Base-by-base conservation (phyloP, 371 early-diverging fungal species). In the Funneliformis caledonium region DNA sequence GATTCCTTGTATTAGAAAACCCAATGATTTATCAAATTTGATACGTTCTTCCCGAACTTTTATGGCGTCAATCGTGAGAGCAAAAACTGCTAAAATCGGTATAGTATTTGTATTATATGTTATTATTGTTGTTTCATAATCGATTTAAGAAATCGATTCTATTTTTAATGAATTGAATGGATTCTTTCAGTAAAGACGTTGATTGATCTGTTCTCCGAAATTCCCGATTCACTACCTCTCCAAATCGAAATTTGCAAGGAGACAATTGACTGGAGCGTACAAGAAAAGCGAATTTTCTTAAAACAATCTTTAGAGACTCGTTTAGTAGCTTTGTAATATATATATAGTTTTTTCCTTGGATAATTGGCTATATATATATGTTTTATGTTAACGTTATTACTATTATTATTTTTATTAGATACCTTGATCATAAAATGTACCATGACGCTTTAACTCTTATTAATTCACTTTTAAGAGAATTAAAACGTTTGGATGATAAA, bases 401-500 rank as follows among this genome's bases (percentile, higher is more conserved):
- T 68, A 11, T 68, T 19, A 42, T 42, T 68, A 3, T 26, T 60
- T 43, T 43, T 14, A 19, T 43, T 81, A 90, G 90, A 42, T 94
- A 97, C 83, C 89, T 97, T 77, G 97, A 97, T 78, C 95, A 95
- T 88, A 94, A 94, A 84, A 94, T 94, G 94, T 97, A 97, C 83
- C 92, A 96, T 43, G 97, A 97, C 81, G 94, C 98, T 0, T 87
- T 99, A 59, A 87, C 87, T 12, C 87, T 99, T 82, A 97, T 98
- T 56, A 89, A 91, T 56, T 87, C 91, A 56, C 88, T 99, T 64
- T 91, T 97, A 74, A 96, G 95, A 83, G 98, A 98, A 88, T 91
- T 99, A 42, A 99, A 99, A 89, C 96, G 96, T 56, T 87, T 98
- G 81, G 99, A 99, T 89, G 99, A 99, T 89, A 98, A 99, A 88